Evolutionary conservation across 2,329 filamentous ascomycete species (phyloP), one percentile per base, ranked within the genome.

Genomic region (Endoconidiophora polonica): DNA sequence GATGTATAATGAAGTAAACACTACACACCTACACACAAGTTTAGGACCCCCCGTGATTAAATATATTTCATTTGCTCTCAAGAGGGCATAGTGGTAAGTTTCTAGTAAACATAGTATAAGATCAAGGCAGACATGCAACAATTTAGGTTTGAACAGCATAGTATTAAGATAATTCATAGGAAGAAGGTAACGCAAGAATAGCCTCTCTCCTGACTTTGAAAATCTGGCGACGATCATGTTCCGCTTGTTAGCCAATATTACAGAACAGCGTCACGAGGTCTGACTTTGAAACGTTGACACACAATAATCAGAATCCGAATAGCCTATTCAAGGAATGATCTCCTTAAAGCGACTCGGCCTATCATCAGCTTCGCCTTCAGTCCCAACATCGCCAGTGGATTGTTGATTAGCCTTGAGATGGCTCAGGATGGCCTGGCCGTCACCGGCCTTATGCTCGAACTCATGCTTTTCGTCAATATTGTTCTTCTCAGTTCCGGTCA

Each of bases 1-100:
- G 43, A 50, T 37, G 49, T 50, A 46, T 52, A 52, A 52, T 48
- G 45, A 52, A 52, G 50, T 33, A 26, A 48, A 46, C 29, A 37
- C 26, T 20, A 44, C 29, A 41, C 6, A 45, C 20, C 33, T 2
- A 45, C 20, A 46, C 20, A n/a, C 14, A 46, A 37, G 26, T 33
- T 33, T 36, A 46, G 26, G 16, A 20, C 16, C n/a, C 20, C 37
- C 23, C 14, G 45, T 40, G 14, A 43, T 14, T 43, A 18, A 43
- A 24, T 43, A 6, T 10, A 33, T 9, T 9, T 12, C 4, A 33
- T 33, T 5, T 9, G 7, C 12, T 12, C 3, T 3, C 29, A 33
- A 33, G 5, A 33, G 9, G 16, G 12, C 12, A 5, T 12, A 7
- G 12, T 33, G 7, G 12, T 9, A 33, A 10, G 29, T 7, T 9